These are phyloP conservation scores for Monascus ruber DNA, from an alignment of 2,329 filamentous ascomycete species.

Conservation along the genomic window DNA sequence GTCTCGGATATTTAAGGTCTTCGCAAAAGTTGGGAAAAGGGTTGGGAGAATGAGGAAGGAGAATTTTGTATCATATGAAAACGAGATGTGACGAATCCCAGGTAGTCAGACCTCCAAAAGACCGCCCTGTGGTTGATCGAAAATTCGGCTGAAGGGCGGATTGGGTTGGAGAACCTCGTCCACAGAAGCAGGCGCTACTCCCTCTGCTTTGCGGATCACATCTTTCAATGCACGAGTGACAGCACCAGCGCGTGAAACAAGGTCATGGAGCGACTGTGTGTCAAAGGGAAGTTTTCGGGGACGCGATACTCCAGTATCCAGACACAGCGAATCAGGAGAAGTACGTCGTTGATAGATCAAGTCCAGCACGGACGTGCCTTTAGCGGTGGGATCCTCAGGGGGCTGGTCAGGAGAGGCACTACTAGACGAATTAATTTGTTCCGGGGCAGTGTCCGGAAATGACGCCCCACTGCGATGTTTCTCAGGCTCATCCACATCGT, in stretches of 20 bases:
- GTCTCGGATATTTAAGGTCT: no score
- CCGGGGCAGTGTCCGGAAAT: constrained; percentile 17
- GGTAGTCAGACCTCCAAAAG: constrained; percentile 12
- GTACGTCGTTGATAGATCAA: constrained; percentile 43
- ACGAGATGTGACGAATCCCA: no score
- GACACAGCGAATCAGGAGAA: constrained; percentile 15
- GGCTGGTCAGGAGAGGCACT: constrained; percentile 31
- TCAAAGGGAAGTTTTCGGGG: constrained; percentile 52
- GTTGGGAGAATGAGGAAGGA: no score
- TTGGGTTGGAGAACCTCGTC: constrained; percentile 21
- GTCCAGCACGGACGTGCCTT: constrained; percentile 52
- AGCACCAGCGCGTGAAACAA: constrained; percentile 42
- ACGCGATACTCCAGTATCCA: constrained; percentile 15
- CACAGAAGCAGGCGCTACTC: constrained; percentile 24
- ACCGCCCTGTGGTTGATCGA: constrained; percentile 28
- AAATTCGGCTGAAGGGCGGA: constrained; percentile 39
- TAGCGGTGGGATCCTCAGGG: constrained; percentile 45
- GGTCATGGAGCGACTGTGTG: constrained; percentile 51
- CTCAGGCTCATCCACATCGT: constrained; percentile 17
- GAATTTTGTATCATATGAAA: no score
- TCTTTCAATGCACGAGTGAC: constrained; percentile 40
- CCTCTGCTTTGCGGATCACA: constrained; percentile 38
- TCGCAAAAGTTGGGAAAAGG: no score
- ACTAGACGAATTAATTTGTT: constrained; percentile 15
- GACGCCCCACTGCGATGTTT: constrained; percentile 21